phyloP scores from a whole-genome alignment of 768 basidiomycete genomes.

The Calocera cornea region DNA sequence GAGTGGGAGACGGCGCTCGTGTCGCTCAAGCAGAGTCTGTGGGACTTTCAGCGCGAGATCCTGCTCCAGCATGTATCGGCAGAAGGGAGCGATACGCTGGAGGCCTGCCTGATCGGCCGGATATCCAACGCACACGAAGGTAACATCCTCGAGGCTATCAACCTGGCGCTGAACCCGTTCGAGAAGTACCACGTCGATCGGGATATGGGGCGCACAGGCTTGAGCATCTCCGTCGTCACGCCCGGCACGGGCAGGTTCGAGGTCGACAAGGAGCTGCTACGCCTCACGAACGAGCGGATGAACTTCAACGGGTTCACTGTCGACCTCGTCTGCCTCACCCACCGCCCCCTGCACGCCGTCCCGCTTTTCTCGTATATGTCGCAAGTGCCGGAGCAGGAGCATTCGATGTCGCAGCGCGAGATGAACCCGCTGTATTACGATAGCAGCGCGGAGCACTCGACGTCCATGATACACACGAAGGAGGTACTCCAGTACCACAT shows the following conservation, averaged over 20 bases:
- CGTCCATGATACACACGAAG: conserved; percentile 16
- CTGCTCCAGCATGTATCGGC: conserved; percentile 80
- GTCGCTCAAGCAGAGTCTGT: conserved; percentile 75
- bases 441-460: conserved; percentile 14
- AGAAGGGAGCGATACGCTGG: conserved; percentile 33
- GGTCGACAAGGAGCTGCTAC: conserved; percentile 77
- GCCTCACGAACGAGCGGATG: conserved; percentile 85
- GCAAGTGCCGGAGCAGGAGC: conserved; percentile 27
- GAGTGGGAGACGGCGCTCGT: conserved; percentile 84
- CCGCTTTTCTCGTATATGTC: conserved; percentile 85
- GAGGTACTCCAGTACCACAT: background rate
- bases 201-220: conserved; percentile 77
- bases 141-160: conserved; percentile 88
- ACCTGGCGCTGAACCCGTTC: conserved; percentile 79
- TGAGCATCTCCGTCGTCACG: conserved; percentile 70
- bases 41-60: conserved; percentile 84
- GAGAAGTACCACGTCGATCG: conserved; percentile 95
- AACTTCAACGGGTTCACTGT: conserved; percentile 85
- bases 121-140: conserved; percentile 85
- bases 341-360: conserved; percentile 83
- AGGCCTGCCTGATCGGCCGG: conserved; percentile 59
- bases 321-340: conserved; percentile 77
- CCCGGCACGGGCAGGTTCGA: conserved; percentile 91
- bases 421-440: conserved; percentile 25
- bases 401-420: conserved; percentile 6